Conservation (phyloP, 306 rosid genomes). For the Coriaria nepalensis region DNA sequence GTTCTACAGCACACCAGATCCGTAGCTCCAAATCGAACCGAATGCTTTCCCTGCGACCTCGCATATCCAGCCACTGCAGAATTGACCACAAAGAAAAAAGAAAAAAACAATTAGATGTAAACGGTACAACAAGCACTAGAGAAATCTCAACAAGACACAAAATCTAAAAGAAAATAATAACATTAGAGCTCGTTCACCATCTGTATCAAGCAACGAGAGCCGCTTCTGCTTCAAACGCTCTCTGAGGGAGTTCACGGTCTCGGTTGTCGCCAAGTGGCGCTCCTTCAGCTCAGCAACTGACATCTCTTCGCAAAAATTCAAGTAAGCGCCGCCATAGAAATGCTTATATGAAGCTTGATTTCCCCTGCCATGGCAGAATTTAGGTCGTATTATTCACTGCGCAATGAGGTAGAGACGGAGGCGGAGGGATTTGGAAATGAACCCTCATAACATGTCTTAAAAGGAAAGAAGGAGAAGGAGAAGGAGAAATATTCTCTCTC, state of each 20-base stretch:
- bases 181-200: slow-evolving; percentile 23
- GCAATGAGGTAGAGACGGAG: background rate
- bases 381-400: background rate
- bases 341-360: too few relatives aligned
- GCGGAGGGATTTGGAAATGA: background rate
- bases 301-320: slow-evolving; percentile 30
- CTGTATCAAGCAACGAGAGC: slow-evolving; percentile 65
- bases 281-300: slow-evolving; percentile 84
- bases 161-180: background rate
- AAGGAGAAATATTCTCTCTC: background rate
- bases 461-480: background rate
- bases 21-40: slow-evolving; percentile 73
- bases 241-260: slow-evolving; percentile 65
- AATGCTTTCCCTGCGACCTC: slow-evolving; percentile 54
- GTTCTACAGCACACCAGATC: slow-evolving; percentile 98
- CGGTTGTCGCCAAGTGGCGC: slow-evolving; percentile 67
- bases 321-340: slow-evolving; percentile 17
- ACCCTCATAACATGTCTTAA: background rate
- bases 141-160: background rate
- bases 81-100: background rate
- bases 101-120: slow-evolving; percentile 23
- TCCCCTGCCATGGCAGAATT: too few relatives aligned
- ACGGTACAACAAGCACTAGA: background rate
- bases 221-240: slow-evolving; percentile 67
- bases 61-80: slow-evolving; percentile 60